Base-by-base conservation (phyloP, 2,329 filamentous ascomycete genomes). In the Colletotrichum orbiculare region DNA sequence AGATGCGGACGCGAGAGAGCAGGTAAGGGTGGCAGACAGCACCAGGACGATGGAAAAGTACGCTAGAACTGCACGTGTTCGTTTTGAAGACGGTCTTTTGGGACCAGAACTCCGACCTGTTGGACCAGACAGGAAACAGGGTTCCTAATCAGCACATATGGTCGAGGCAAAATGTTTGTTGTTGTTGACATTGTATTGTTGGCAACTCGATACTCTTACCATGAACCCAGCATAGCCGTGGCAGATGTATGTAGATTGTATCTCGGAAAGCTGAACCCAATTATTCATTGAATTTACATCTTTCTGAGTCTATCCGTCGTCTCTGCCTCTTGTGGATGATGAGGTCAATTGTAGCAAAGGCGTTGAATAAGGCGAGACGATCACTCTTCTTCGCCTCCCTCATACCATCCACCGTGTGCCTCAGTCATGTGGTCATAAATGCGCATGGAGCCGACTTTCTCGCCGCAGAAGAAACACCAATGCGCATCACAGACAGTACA, bases 401-500 rank as follows among this genome's bases (percentile, higher is more conserved):
- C 64, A 60, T 69, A 76, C 52, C 71, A 68, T 0, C 76, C 77
- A 0, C 73, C 74, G 66, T 81, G 78, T 17, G 60, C 72, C 10
- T 45, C 17, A 5, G 50, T 55, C 69, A 82, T 77, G 62, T 82
- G 80, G 1, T 38, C 10, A 64, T 82, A 82, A 33, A 83, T 78
- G 3, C 65, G 50, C 0, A 48, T 42, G 2, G 54, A 52, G 4
- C 66, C 64, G 11, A 72, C 73, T 13, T 68, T 66, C 63, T 73
- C 63, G 0, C 79, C 77, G 66, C 77, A 82, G 10, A 73, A 71
- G 72, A 75, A 82, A 60, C 79, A 82, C 79, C 79, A 81, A 61
- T 81, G 74, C 13, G 67, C 69, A 2, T 71, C 69, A 41, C 76
- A 78, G 8, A 64, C 49, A n/a, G 25, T 69, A 66, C 78, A 81